Conservation (phyloP, 2,329 filamentous ascomycete species). For the Penicillium polonicum region DNA sequence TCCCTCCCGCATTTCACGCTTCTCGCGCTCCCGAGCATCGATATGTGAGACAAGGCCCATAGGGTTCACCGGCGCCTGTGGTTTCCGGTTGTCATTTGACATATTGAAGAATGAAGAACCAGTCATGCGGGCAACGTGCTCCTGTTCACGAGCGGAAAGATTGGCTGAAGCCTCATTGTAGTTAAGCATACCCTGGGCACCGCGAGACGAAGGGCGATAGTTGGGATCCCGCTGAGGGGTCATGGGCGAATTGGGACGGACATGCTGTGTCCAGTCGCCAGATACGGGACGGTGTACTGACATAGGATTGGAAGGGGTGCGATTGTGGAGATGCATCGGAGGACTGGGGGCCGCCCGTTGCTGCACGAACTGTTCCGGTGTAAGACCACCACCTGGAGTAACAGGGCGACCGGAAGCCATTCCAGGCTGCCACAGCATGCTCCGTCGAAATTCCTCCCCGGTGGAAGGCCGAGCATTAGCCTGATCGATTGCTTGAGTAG, state of each 20-base stretch:
- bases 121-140: slow-evolving; percentile 80
- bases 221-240: slow-evolving; percentile 24
- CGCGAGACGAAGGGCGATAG: slow-evolving; percentile 53
- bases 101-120: slow-evolving; percentile 73
- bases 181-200: slow-evolving; percentile 53
- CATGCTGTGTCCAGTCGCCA: slow-evolving; percentile 40
- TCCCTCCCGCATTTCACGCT: slow-evolving; percentile 66
- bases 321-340: slow-evolving; percentile 60
- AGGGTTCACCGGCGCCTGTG: slow-evolving; percentile 50
- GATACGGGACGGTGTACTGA: slow-evolving; percentile 34
- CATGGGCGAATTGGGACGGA: slow-evolving; percentile 37
- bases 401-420: slow-evolving; percentile 51
- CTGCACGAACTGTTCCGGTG: slow-evolving; percentile 79
- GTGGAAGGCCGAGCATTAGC: slow-evolving; percentile 42
- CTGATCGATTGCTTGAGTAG: slow-evolving; percentile 30
- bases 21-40: slow-evolving; percentile 75
- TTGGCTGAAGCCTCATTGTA: slow-evolving; percentile 55
- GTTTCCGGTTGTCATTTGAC: slow-evolving; percentile 53
- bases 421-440: slow-evolving; percentile 76
- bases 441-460: slow-evolving; percentile 59
- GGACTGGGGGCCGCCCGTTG: slow-evolving; percentile 64
- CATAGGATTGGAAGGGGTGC: slow-evolving; percentile 56
- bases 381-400: slow-evolving; percentile 57
- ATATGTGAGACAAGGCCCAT: slow-evolving; percentile 74
- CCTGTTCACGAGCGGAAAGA: slow-evolving; percentile 83